These are phyloP conservation scores for Leccinum longicurvipes DNA, from an alignment of 768 basidiomycete genomes.

Conservation along the genomic window DNA sequence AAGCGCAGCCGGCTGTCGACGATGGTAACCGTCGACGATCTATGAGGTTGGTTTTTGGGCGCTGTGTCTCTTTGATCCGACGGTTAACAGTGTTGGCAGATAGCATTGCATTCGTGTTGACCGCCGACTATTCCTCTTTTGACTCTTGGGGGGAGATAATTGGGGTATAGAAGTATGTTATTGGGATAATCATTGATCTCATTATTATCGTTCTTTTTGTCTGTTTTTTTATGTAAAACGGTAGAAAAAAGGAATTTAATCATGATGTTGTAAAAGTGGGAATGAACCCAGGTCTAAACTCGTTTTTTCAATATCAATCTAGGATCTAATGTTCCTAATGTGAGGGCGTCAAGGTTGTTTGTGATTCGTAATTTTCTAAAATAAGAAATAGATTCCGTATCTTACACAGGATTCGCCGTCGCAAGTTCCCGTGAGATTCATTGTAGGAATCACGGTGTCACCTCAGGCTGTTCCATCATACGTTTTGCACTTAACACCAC, in stretches of 20 bases:
- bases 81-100: constrained; percentile 2
- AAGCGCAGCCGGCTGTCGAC: constrained; percentile 52
- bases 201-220: background rate
- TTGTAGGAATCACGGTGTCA: too few species aligned
- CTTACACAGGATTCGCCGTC: background rate
- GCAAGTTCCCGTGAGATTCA: background rate
- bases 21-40: constrained; percentile 45
- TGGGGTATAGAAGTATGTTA: background rate
- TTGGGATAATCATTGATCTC: too few species aligned
- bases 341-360: background rate
- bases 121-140: background rate
- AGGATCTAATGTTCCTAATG: background rate
- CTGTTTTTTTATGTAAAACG: background rate
- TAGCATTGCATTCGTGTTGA: constrained; percentile 13
- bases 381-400: background rate
- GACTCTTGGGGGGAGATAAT: background rate
- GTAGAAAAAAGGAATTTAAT: background rate
- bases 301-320: background rate
- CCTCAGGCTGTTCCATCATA: too few species aligned
- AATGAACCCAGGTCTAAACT: background rate
- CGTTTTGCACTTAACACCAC: too few species aligned
- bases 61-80: background rate
- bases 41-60: constrained; percentile 15
- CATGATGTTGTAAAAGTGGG: background rate
- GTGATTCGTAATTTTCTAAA: background rate